Percentiles rank a stretch among this genome's conserved stretches.
Conservation (phyloP, 768 basidiomycete genomes). For the Phaeotremella skinneri region DNA sequence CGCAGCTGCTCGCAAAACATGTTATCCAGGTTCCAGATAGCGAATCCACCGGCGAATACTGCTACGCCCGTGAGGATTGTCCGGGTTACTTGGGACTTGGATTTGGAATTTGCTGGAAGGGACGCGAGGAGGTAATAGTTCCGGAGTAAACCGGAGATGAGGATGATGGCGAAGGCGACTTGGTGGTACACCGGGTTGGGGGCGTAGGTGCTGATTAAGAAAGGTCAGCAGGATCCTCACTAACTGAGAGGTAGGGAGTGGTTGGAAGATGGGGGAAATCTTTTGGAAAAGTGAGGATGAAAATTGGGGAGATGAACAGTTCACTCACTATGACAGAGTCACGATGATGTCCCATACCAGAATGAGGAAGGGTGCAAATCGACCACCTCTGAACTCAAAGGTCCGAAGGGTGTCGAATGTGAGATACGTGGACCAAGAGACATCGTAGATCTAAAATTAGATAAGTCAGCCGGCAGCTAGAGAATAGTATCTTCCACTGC, state of each 20-base stretch:
- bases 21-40: conserved; percentile 79
- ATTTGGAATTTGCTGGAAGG: conserved; percentile 50
- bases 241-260: background rate
- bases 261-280: background rate
- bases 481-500: too few relatives aligned
- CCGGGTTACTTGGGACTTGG: conserved; percentile 54
- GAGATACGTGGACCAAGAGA: conserved; percentile 62
- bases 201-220: conserved; percentile 61
- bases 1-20: conserved; percentile 60
- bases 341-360: conserved; percentile 62
- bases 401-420: conserved; percentile 55
- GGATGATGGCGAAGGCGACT: conserved; percentile 64
- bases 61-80: conserved; percentile 58
- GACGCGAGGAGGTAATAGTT: conserved; percentile 58
- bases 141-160: conserved; percentile 58
- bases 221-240: background rate
- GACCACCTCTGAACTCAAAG: conserved; percentile 33
- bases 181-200: conserved; percentile 81
- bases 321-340: conserved; percentile 69
- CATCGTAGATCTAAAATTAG: conserved; percentile 59
- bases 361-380: conserved; percentile 29
- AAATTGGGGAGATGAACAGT: background rate
- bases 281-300: background rate
- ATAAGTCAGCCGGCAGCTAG: background rate
- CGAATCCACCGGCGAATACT: conserved; percentile 65